Base-by-base conservation (phyloP, 345 rosid genomes). In the Pugionium cornutum region DNA sequence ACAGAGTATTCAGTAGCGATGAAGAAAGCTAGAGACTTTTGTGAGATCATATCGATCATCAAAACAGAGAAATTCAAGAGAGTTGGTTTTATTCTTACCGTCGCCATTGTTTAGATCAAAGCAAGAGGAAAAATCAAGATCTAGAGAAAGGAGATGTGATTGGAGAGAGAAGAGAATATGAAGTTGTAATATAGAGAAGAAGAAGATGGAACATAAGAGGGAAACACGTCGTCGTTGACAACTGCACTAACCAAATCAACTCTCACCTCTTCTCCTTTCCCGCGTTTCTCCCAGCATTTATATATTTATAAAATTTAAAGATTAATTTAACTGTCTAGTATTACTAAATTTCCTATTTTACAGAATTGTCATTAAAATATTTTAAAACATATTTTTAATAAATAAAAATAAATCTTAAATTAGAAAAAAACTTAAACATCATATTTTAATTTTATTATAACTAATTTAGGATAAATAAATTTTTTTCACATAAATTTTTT, bases 221-320 rank as follows among this genome's bases (percentile, higher is more conserved):
- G 61, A 51, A 72, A 44, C 76, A 72, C 76, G 76, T 72, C 60
- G 59, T 50, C 60, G 71, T 65, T 72, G 76, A 65, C 71, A 72
- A 65, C 76, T 43, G 47, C 66, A 43, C 44, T 72, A 65, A 65
- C 76, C 71, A 72, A 72, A 58, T 72, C 71, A 72, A 65, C 69
- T 30, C 69, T 11, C 61, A 63, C 42, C 40, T 46, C 68, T 40
- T 63, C 58, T 48, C 33, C 44, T 57, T 72, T 49, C 64, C 69
- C 68, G 62, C 62, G 48, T 62, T 2, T 44, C 29, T 44, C 11
- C 53, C 3, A 9, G 6, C 18, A 18, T 18, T 18, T 18, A 18
- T 18, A 18, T 18, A 18, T 18, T 18, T 18, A 18, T 18, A 18
- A 18, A 18, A 18, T 18, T 18, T 18, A 18, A 18, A 18, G 18